Base-by-base conservation (phyloP, 371 early-diverging fungal species). In the Circinella umbellata region DNA sequence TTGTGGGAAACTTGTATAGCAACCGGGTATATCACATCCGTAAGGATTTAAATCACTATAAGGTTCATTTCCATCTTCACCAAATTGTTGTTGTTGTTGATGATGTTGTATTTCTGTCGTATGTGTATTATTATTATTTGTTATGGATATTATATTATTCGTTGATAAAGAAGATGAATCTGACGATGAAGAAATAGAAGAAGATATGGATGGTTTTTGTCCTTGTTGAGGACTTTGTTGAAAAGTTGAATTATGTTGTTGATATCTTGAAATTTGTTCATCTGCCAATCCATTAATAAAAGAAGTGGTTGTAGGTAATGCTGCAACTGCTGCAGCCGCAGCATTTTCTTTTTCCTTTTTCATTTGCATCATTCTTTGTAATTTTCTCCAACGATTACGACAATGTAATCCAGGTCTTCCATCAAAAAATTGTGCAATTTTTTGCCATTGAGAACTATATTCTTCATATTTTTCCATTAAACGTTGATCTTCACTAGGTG, bases 381-480 rank as follows among this genome's bases (percentile, higher is more conserved):
- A 76, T 66, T 92, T 93, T 38, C 94, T 83, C 94, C 94, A 94
- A 14, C 94, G 80, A 74, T 94, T 93, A 35, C 94, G 86, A 71
- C 94, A 94, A 65, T 94, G 93, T 54, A 93, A 70, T 0, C 93
- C 93, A 0, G 94, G 93, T 35, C 94, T 80, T 5, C 93, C 93
- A 39, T 90, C 90, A 71, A 94, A 93, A n/a, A 85, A 91, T 14
- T 86, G 79, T 1, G 93, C 89, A 54, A 94, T 94, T 66, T 91
- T 90, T 75, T 93, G 92, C 94, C 94, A 94, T 70, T 92, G 92
- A 37, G 90, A 91, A 11, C 94, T 94, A 59, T 80, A 87, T 66
- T 92, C 89, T 35, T 81, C 82, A 63, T 87, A 91, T 72, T 89
- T 89, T 35, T 87, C 80, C 73, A 87, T 77, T 37, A 96, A 73